These are phyloP conservation scores for Yamadazyma dushanensis DNA, from an alignment of 1,139 yeast species.

Conservation along the genomic window DNA sequence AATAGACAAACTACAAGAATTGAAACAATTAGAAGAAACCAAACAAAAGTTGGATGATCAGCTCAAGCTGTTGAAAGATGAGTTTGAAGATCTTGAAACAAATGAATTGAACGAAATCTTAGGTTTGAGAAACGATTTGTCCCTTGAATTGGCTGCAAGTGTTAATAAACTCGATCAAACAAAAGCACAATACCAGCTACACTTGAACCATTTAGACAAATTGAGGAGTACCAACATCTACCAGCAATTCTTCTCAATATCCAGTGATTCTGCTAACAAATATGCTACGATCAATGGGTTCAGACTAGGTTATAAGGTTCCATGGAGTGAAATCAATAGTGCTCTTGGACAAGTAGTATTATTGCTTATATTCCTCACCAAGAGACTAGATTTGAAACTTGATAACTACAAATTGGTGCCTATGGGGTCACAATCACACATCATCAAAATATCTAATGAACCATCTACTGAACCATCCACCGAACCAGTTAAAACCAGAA, in stretches of 20 bases:
- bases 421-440: constrained; percentile 80
- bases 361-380: constrained; percentile 62
- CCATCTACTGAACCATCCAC: constrained; percentile 20
- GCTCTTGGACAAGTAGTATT: constrained; percentile 86
- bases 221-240: constrained; percentile 77
- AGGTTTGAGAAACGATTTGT: constrained; percentile 50
- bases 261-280: constrained; percentile 63
- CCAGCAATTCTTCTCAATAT: constrained; percentile 77
- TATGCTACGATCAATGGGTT: constrained; percentile 89
- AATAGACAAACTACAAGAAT: constrained; percentile 38
- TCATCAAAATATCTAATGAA: constrained; percentile 49
- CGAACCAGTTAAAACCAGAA: constrained; percentile 16
- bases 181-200: constrained; percentile 60
- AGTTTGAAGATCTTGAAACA: constrained; percentile 37
- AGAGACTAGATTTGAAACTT: constrained; percentile 56
- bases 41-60: constrained; percentile 42
- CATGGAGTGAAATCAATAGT: constrained; percentile 92
- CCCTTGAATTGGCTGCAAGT: constrained; percentile 48
- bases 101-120: constrained; percentile 46
- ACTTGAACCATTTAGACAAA: constrained; percentile 64
- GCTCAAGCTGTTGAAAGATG: constrained; percentile 35
- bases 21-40: constrained; percentile 45
- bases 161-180: constrained; percentile 58
- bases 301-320: constrained; percentile 70
- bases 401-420: constrained; percentile 70